Percentiles rank a stretch among this genome's conserved stretches.
phyloP scores from a whole-genome alignment of 495 filamentous ascomycete species.

The Hypoxylon crocopeplum region DNA sequence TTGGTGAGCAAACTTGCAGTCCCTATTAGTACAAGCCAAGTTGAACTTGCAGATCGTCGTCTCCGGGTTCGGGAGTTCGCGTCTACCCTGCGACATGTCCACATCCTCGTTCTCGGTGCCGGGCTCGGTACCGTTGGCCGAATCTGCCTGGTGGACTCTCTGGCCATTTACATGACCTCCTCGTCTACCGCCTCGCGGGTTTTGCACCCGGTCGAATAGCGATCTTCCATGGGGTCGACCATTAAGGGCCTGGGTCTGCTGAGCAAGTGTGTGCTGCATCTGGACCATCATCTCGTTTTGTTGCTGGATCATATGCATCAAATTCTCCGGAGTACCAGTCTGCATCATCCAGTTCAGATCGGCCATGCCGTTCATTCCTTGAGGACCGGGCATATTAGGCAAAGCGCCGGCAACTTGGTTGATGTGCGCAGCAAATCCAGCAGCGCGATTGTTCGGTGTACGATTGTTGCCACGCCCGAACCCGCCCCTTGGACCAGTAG shows the following conservation, averaged over 20 bases:
- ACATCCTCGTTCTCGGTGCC: constrained; percentile 52
- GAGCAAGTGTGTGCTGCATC: constrained; percentile 68
- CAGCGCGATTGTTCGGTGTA: constrained; percentile 53
- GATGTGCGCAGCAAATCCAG: constrained; percentile 52
- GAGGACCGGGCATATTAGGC: constrained; percentile 45
- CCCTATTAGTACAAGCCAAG: constrained; percentile 80
- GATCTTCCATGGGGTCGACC: constrained; percentile 63
- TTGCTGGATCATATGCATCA: constrained; percentile 87
- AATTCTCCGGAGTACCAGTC: constrained; percentile 64
- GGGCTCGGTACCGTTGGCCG: constrained; percentile 29
- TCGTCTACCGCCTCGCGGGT: constrained; percentile 49
- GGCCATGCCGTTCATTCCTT: constrained; percentile 49
- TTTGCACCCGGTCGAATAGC: constrained; percentile 77
- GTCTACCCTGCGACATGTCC: constrained; percentile 57
- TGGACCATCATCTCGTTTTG: constrained; percentile 85
- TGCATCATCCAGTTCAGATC: constrained; percentile 59
- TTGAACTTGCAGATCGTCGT: constrained; percentile 85
- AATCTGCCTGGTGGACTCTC: constrained; percentile 36
- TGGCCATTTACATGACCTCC: constrained; percentile 45
- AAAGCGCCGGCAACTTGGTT: constrained; percentile 42
- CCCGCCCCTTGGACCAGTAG: constrained; percentile 70
- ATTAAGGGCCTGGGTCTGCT: constrained; percentile 44
- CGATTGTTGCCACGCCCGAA: constrained; percentile 58
- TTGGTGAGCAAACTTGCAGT: constrained; percentile 93
- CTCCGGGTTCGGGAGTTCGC: constrained; percentile 59